Percentiles rank a stretch among this genome's conserved stretches.
phyloP scores from a whole-genome alignment of 106 monocot species.

The Iris macrosiphon region DNA sequence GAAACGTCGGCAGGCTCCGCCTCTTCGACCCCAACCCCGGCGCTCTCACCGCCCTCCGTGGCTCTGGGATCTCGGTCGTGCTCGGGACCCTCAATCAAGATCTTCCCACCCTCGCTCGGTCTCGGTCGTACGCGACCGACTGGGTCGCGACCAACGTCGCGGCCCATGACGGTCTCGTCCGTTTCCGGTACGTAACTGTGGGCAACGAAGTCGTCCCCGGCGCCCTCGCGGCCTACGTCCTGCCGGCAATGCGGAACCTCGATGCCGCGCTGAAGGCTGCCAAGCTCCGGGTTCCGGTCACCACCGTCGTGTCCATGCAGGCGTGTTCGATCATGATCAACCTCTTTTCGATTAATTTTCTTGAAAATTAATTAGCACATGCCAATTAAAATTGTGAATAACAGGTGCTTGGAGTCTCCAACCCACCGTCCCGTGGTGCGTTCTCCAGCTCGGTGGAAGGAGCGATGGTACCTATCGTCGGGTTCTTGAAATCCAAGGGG shows the following conservation, averaged over 20 bases:
- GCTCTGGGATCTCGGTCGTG: background rate
- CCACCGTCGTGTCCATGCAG: constrained; percentile 7
- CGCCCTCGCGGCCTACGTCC: background rate
- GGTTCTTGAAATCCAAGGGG: constrained; percentile 2
- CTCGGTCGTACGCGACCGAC: background rate
- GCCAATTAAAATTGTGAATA: no score
- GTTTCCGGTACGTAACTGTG: constrained; percentile 9
- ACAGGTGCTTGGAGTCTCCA: constrained; percentile 3
- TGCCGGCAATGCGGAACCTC: constrained; percentile 14
- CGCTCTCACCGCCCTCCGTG: background rate
- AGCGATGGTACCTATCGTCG: background rate
- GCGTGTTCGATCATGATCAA: no score
- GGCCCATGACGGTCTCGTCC: background rate
- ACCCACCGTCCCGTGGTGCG: constrained; percentile 2
- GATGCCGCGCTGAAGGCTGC: background rate
- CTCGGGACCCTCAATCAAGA: constrained; percentile 1
- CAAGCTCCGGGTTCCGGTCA: background rate
- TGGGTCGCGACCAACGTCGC: constrained; percentile 17
- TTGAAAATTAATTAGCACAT: no score
- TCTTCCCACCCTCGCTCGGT: constrained; percentile 1
- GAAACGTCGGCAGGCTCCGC: background rate
- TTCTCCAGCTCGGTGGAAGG: background rate
- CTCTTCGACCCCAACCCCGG: constrained; percentile 11
- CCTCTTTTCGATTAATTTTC: no score
- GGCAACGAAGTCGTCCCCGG: constrained; percentile 22